Evolutionary conservation across 169 alveolate species (phyloP).

Genomic region (Plasmodium adleri): DNA sequence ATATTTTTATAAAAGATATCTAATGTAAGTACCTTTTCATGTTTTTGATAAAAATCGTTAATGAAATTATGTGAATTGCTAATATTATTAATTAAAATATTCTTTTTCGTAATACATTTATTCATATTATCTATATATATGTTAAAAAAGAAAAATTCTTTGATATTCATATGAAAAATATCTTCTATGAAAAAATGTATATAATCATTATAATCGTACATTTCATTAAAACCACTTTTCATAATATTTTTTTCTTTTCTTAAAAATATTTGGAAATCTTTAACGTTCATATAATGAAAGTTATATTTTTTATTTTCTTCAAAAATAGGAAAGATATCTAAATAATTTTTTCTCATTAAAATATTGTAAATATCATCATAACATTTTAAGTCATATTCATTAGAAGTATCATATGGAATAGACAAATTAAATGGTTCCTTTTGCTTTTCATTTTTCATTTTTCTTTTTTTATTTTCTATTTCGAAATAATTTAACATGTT

Average conservation of each 20-base stretch:
- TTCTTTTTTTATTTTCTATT: background rate
- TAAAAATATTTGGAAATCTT: conserved; percentile 24
- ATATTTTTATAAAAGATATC: conserved; percentile 30
- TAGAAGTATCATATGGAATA: background rate
- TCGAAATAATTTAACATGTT: background rate
- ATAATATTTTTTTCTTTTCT: conserved; percentile 22
- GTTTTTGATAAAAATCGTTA: conserved; percentile 37
- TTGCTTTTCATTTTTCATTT: background rate
- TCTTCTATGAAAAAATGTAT: conserved; percentile 10
- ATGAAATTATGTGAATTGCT: conserved; percentile 33
- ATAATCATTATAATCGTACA: conserved; percentile 56
- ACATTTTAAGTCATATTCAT: conserved; percentile 1
- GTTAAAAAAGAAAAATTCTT: conserved; percentile 21
- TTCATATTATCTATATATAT: conserved; percentile 42
- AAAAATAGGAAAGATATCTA: conserved; percentile 18
- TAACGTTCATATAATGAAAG: background rate
- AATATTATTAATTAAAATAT: conserved; percentile 23
- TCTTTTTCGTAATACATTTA: conserved; percentile 24
- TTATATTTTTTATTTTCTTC: background rate
- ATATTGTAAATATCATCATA: conserved; percentile 20
- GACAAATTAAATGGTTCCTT: background rate
- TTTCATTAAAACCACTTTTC: conserved; percentile 41
- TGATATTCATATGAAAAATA: conserved; percentile 19
- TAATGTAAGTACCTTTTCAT: conserved; percentile 27
- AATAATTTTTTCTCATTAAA: conserved; percentile 19